A percentile compares a stretch with the other conserved stretches of the same genome.
Evolutionary conservation across 768 basidiomycete genomes (phyloP).

Genomic region (Roridomyces roridus): DNA sequence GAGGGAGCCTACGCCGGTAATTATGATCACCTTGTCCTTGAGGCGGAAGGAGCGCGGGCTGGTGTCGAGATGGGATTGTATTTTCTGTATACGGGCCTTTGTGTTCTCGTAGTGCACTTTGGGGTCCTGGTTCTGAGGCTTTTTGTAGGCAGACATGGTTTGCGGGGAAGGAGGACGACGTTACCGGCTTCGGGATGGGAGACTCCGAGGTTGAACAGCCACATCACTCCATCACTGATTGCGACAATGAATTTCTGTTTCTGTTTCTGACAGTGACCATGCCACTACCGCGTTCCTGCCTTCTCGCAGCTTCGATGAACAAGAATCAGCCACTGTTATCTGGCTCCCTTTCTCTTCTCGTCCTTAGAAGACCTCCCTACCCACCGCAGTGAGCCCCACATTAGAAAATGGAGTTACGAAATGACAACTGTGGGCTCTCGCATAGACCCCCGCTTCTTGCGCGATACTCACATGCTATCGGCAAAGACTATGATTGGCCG

Average conservation of each 20-base stretch:
- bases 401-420: not conserved
- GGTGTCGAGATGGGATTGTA: constrained; percentile 69
- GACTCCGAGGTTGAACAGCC: too few relatives aligned
- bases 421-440: constrained; percentile 5
- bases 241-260: not conserved
- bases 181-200: too few relatives aligned
- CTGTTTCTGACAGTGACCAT: too few relatives aligned
- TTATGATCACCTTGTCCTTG: constrained; percentile 80
- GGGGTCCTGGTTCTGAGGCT: constrained; percentile 35
- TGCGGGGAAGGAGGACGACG: too few relatives aligned
- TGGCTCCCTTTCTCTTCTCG: too few relatives aligned
- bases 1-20: constrained; percentile 87
- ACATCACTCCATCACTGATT: constrained; percentile 1
- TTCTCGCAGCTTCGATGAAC: too few relatives aligned
- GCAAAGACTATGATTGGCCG: constrained; percentile 19
- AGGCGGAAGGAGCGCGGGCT: constrained; percentile 62
- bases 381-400: too few relatives aligned
- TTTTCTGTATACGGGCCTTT: constrained; percentile 66
- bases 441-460: not conserved
- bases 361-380: too few relatives aligned
- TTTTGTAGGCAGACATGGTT: constrained; percentile 44
- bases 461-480: constrained; percentile 22
- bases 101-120: constrained; percentile 68
- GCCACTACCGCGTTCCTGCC: constrained; percentile 6
- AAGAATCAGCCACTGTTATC: too few relatives aligned